Percentiles rank a stretch among this genome's conserved stretches.
Conservation (phyloP, 192 early-diverging fungal species). For the Chytriomyces confervae region DNA sequence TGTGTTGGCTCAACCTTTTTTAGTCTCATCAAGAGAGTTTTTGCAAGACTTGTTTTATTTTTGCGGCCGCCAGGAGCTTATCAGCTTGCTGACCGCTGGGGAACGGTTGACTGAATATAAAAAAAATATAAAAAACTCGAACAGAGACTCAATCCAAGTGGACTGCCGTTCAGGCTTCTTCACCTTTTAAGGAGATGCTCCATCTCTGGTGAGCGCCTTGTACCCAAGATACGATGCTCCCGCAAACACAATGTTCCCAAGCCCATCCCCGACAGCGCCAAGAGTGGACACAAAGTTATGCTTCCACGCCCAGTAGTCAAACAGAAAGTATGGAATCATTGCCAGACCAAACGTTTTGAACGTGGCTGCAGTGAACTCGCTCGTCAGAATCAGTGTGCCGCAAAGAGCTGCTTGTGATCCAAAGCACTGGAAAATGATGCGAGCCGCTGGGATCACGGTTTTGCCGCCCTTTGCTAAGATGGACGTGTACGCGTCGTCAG, state of each 20-base stretch:
- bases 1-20: too few species aligned
- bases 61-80: too few species aligned
- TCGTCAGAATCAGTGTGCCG: not conserved
- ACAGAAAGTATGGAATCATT: conserved; percentile 13
- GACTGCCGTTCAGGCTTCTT: too few species aligned
- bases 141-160: too few species aligned
- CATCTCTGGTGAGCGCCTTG: too few species aligned
- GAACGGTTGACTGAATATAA: too few species aligned
- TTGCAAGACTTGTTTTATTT: too few species aligned
- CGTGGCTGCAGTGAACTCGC: not conserved
- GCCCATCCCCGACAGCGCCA: not conserved
- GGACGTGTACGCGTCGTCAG: not conserved
- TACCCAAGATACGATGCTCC: not conserved
- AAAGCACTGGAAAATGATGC: conserved; percentile 29
- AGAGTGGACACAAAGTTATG: not conserved
- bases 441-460: conserved; percentile 1
- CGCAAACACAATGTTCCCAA: conserved; percentile 12
- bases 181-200: too few species aligned
- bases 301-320: conserved; percentile 5
- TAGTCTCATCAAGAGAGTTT: too few species aligned
- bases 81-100: too few species aligned
- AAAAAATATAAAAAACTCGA: too few species aligned
- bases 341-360: conserved; percentile 8
- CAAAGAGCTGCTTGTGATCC: conserved; percentile 32
- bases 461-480: conserved; percentile 10